Evolutionary conservation across 768 basidiomycete species (phyloP).

Genomic region (Kwoniella botswanensis): DNA sequence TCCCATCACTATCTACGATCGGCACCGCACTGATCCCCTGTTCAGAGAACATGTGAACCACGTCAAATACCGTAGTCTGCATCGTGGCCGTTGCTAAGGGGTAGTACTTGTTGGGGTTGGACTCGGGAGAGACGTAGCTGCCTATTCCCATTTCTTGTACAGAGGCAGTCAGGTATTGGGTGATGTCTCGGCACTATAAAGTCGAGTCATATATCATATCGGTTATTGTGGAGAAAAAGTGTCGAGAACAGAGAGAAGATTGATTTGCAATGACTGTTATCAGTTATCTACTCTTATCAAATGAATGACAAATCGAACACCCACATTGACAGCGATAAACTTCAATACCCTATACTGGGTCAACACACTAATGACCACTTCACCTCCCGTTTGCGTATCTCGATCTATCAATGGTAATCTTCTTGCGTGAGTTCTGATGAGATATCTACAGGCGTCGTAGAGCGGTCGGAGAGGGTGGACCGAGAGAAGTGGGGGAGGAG

Average conservation of each 20-base stretch:
- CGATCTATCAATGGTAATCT: constrained; percentile 90
- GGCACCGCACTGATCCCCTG: constrained; percentile 95
- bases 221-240: too few relatives aligned
- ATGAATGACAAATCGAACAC: constrained; percentile 48
- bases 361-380: constrained; percentile 91
- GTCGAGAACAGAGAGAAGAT: too few relatives aligned
- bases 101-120: constrained; percentile 70
- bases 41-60: constrained; percentile 98
- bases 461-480: constrained; percentile 88
- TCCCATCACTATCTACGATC: constrained; percentile 83
- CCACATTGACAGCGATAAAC: constrained; percentile 95
- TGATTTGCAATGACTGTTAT: not conserved
- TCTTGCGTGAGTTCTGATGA: constrained; percentile 94
- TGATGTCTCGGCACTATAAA: constrained; percentile 74
- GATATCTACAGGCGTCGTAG: constrained; percentile 83
- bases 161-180: constrained; percentile 48
- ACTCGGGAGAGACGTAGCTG: constrained; percentile 71
- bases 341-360: constrained; percentile 98
- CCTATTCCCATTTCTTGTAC: constrained; percentile 76
- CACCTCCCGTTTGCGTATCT: constrained; percentile 91
- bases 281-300: too few relatives aligned
- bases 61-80: constrained; percentile 91
- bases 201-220: too few relatives aligned
- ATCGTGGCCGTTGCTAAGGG: constrained; percentile 92
- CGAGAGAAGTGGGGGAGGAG: constrained; percentile 83